phyloP scores from a whole-genome alignment of 306 rosid species.

The Dryas alaskensis region DNA sequence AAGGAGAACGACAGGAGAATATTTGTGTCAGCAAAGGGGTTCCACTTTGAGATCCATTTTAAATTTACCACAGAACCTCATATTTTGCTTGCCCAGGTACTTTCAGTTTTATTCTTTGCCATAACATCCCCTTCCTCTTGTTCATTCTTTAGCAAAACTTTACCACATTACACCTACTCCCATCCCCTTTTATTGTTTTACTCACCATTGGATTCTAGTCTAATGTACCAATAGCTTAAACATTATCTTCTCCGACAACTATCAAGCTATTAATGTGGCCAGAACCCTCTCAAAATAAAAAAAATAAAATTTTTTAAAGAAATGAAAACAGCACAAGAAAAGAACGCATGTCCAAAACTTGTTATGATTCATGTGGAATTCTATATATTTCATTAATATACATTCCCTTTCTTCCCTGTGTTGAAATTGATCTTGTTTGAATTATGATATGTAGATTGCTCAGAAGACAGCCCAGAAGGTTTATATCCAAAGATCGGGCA shows the following conservation, averaged over 20 bases:
- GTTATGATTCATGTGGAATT: not conserved
- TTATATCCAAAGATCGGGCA: constrained; percentile 67
- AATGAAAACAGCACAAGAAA: not conserved
- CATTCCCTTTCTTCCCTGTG: not conserved
- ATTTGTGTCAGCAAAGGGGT: constrained; percentile 52
- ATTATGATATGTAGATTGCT: constrained; percentile 52
- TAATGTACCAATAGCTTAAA: not conserved
- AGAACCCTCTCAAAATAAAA: not conserved
- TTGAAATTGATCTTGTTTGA: constrained; percentile 19
- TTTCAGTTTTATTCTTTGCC: constrained; percentile 14
- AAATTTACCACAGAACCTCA: constrained; percentile 61
- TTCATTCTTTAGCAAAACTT: not conserved
- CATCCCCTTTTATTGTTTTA: not conserved
- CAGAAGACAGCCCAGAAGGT: constrained; percentile 69
- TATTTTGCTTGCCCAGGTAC: constrained; percentile 80
- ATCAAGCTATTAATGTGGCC: not conserved
- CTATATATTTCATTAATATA: not conserved
- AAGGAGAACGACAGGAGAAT: constrained; percentile 47
- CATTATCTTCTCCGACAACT: not conserved
- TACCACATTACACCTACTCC: not conserved
- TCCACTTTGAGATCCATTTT: constrained; percentile 70
- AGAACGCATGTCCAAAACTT: not conserved
- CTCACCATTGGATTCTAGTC: not conserved
- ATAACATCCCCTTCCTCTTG: not conserved
- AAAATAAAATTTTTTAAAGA: not conserved